These are phyloP conservation scores for Didymosphaeria variabile DNA, from an alignment of 2,329 filamentous ascomycete genomes.

Conservation along the genomic window DNA sequence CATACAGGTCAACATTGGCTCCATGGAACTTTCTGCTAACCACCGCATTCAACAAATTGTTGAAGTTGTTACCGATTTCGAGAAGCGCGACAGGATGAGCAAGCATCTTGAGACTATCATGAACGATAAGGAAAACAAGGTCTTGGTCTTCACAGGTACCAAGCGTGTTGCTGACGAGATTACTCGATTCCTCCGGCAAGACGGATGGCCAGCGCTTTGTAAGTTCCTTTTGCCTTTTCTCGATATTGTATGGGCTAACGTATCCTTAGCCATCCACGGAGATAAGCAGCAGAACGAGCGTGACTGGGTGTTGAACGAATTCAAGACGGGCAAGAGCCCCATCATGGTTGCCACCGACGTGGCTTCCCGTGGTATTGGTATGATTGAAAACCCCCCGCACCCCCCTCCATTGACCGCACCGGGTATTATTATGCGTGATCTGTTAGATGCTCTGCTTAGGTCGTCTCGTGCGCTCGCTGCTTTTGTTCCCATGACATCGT, in stretches of 20 bases:
- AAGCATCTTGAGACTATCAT: conserved; percentile 98
- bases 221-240: conserved; percentile 54
- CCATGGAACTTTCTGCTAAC: conserved; percentile 94
- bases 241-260: conserved; percentile 49
- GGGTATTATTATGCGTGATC: conserved; percentile 65
- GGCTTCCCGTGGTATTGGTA: conserved; percentile 99
- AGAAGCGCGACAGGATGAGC: conserved; percentile 97
- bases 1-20: conserved; percentile 99
- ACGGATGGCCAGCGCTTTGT: conserved; percentile 97
- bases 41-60: conserved; percentile 98
- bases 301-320: conserved; percentile 99
- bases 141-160: conserved; percentile 86
- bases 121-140: conserved; percentile 95
- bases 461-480: conserved; percentile 78
- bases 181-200: conserved; percentile 94
- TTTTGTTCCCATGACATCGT: conserved; percentile 88
- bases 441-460: conserved; percentile 86
- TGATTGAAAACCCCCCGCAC: conserved; percentile 73
- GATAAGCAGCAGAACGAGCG: conserved; percentile 99
- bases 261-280: conserved; percentile 83
- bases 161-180: conserved; percentile 98
- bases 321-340: conserved; percentile 98
- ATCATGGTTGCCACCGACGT: conserved; percentile 99
- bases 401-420: conserved; percentile 39
- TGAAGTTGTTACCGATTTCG: conserved; percentile 93